A percentile compares a stretch with the other conserved stretches of the same genome.
Evolutionary conservation across 2,329 filamentous ascomycete genomes (phyloP).

Genomic region (Furcasterigmium furcatum): DNA sequence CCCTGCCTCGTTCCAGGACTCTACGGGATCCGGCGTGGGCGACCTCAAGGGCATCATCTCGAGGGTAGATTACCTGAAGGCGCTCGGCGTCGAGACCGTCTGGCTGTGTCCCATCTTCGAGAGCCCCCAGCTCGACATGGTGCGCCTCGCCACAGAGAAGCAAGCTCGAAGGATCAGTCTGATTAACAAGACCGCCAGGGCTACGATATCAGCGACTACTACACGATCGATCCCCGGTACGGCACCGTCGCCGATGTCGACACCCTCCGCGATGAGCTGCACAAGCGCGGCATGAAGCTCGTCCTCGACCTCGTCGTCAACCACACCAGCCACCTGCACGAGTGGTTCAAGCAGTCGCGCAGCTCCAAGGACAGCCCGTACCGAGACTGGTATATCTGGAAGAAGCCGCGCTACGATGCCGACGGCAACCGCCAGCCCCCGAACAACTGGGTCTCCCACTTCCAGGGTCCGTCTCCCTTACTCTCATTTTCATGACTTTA

Average conservation of each 20-base stretch:
- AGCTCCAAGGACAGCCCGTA: slow-evolving; percentile 50
- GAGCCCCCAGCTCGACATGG: slow-evolving; percentile 63
- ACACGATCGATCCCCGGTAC: slow-evolving; percentile 61
- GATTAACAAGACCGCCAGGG: slow-evolving; percentile 33
- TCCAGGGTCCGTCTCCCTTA: slow-evolving; percentile 25
- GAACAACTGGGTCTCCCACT: slow-evolving; percentile 51
- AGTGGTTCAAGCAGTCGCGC: slow-evolving; percentile 55
- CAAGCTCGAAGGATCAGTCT: background rate
- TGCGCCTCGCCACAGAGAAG: slow-evolving; percentile 11
- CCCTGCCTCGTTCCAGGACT: slow-evolving; percentile 59
- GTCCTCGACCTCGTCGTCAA: slow-evolving; percentile 74
- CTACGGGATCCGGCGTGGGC: slow-evolving; percentile 51
- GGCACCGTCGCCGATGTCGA: slow-evolving; percentile 68
- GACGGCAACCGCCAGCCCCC: slow-evolving; percentile 58
- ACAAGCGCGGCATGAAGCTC: slow-evolving; percentile 63
- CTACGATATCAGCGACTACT: slow-evolving; percentile 70
- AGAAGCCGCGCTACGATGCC: slow-evolving; percentile 50
- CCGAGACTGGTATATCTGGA: slow-evolving; percentile 65
- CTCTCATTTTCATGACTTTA: background rate
- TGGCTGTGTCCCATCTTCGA: slow-evolving; percentile 49
- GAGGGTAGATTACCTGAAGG: slow-evolving; percentile 50
- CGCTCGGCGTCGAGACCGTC: slow-evolving; percentile 55
- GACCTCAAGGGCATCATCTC: slow-evolving; percentile 57
- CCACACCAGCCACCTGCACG: slow-evolving; percentile 59
- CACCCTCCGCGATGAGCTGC: slow-evolving; percentile 55